A percentile compares a stretch with the other conserved stretches of the same genome.
phyloP scores from a whole-genome alignment of 371 early-diverging fungal species.

The Rhizopus sp. region DNA sequence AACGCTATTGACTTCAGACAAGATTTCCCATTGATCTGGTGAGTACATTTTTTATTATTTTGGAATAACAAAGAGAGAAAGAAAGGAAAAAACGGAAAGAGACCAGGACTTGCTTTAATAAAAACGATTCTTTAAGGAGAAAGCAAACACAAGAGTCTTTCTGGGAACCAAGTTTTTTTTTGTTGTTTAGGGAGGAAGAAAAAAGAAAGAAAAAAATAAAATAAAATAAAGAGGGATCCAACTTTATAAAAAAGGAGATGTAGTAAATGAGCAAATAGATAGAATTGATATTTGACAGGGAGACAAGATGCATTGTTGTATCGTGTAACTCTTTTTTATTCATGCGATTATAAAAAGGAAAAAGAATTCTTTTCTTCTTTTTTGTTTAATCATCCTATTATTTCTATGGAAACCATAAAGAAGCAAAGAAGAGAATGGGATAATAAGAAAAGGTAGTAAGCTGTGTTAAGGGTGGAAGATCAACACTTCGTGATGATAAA shows the following conservation, averaged over 20 bases:
- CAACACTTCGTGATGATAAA: no score
- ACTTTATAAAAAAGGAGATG: background rate
- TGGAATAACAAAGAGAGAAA: background rate
- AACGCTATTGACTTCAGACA: slow-evolving; percentile 50
- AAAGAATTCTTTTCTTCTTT: background rate
- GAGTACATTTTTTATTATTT: slow-evolving; percentile 36
- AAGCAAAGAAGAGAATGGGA: no score
- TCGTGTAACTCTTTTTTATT: background rate
- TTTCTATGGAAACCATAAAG: no score
- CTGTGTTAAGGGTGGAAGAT: no score
- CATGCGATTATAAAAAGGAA: background rate
- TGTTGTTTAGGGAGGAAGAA: background rate
- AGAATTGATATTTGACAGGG: background rate
- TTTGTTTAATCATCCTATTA: no score
- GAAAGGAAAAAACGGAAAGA: slow-evolving; percentile 3
- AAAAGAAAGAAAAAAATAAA: slow-evolving; percentile 1
- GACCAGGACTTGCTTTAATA: no score
- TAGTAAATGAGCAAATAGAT: background rate
- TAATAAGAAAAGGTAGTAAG: no score
- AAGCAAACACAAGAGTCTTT: background rate
- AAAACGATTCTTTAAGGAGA: background rate
- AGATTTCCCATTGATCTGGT: slow-evolving; percentile 50
- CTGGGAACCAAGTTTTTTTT: background rate
- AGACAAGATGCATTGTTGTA: slow-evolving; percentile 2
- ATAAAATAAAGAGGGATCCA: background rate